Conservation (phyloP, 805 yeast genomes). For the Saturnispora sanitii region DNA sequence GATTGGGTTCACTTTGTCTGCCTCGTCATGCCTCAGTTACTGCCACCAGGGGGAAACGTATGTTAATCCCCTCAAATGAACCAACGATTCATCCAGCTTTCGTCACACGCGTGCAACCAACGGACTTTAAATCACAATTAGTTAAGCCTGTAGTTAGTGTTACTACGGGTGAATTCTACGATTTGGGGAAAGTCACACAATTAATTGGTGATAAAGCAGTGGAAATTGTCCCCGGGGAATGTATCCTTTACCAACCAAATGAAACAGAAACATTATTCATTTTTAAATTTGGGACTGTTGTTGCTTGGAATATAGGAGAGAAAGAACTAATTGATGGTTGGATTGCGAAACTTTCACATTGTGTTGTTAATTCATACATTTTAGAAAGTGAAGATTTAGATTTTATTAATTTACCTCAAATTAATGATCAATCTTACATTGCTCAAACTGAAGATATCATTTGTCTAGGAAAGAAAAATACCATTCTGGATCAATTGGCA, state of each 20-base stretch:
- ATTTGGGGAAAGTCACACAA: too few relatives aligned
- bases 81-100: conserved; percentile 14
- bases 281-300: conserved; percentile 67
- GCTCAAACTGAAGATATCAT: conserved; percentile 44
- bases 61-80: conserved; percentile 7
- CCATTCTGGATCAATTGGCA: conserved; percentile 70
- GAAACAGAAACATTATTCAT: conserved; percentile 52
- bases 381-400: conserved; percentile 85
- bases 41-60: conserved; percentile 8
- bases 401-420: conserved; percentile 31
- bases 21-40: not conserved
- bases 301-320: conserved; percentile 77
- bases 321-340: conserved; percentile 34
- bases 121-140: conserved; percentile 6
- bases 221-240: conserved; percentile 41
- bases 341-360: conserved; percentile 40
- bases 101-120: conserved; percentile 9
- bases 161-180: conserved; percentile 65
- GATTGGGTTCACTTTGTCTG: too few relatives aligned
- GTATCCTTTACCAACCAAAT: conserved; percentile 38
- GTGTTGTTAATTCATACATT: conserved; percentile 38
- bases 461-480: conserved; percentile 49
- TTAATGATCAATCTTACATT: conserved; percentile 29
- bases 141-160: conserved; percentile 49
- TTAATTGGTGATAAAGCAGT: conserved; percentile 30